phyloP scores from a whole-genome alignment of 208 protist genomes.

The Trypanosoma theileri region DNA sequence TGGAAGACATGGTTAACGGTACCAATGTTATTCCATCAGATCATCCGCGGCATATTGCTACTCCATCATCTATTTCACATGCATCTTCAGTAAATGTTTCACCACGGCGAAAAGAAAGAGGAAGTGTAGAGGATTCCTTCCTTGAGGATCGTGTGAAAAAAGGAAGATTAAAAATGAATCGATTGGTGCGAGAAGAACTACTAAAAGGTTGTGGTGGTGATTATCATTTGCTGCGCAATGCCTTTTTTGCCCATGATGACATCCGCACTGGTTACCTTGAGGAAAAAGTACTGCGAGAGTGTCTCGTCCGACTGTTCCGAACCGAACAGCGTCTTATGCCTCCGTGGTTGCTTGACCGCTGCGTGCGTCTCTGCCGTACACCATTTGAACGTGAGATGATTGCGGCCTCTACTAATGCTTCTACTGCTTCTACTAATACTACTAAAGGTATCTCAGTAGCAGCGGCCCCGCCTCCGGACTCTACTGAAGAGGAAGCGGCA shows the following conservation, averaged over 20 bases:
- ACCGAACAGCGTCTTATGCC: conserved; percentile 25
- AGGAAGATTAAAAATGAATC: conserved; percentile 26
- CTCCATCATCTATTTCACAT: not conserved
- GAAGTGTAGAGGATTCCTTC: not conserved
- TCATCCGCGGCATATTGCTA: not conserved
- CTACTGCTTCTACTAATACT: not conserved
- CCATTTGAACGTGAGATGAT: conserved; percentile 36
- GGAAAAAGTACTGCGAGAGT: conserved; percentile 34
- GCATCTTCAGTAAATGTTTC: not conserved
- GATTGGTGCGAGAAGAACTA: conserved; percentile 32
- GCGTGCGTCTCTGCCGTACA: conserved; percentile 36
- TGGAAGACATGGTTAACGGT: not conserved
- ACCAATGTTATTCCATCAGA: not conserved
- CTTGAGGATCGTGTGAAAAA: conserved; percentile 17
- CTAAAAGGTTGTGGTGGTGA: conserved; percentile 34
- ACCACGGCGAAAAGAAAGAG: not conserved
- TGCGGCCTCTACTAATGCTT: not conserved
- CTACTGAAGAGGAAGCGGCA: conserved; percentile 31
- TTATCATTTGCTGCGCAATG: conserved; percentile 32
- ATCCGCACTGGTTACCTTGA: conserved; percentile 39
- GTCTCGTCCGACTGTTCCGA: conserved; percentile 38
- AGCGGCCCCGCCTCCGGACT: conserved; percentile 8
- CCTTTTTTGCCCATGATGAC: conserved; percentile 42
- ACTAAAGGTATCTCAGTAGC: not conserved
- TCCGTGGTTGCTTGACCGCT: conserved; percentile 48